A percentile compares a stretch with the other conserved stretches of the same genome.
Conservation (phyloP, 2,329 filamentous ascomycete species). For the Daldinia sp. region DNA sequence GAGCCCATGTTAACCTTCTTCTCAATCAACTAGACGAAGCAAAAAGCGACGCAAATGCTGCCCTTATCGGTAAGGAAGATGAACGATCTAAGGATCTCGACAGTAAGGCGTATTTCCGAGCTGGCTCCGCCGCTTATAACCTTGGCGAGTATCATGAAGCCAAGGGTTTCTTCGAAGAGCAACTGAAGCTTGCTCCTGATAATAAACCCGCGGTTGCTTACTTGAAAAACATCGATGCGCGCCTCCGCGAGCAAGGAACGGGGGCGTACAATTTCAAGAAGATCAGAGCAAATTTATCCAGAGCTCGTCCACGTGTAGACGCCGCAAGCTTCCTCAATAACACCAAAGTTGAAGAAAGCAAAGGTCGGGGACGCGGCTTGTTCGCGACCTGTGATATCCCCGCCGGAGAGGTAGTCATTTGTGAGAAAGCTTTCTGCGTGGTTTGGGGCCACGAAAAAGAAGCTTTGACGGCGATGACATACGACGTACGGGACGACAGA, state of each 20-base stretch:
- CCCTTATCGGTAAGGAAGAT: slow-evolving; percentile 39
- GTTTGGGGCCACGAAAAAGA: slow-evolving; percentile 46
- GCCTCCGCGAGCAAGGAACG: slow-evolving; percentile 39
- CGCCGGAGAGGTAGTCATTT: slow-evolving; percentile 49
- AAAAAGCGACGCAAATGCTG: slow-evolving; percentile 42
- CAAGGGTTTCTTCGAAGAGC: slow-evolving; percentile 38
- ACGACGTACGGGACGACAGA: slow-evolving; percentile 44
- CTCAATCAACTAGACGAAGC: slow-evolving; percentile 46
- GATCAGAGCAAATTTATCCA: slow-evolving; percentile 37
- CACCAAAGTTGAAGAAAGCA: slow-evolving; percentile 43
- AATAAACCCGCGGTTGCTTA: slow-evolving; percentile 34
- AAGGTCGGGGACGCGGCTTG: slow-evolving; percentile 48
- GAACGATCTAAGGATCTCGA: slow-evolving; percentile 38
- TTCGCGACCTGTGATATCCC: slow-evolving; percentile 48
- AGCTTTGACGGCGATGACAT: slow-evolving; percentile 45
- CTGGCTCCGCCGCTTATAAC: slow-evolving; percentile 45
- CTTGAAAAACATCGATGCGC: slow-evolving; percentile 33
- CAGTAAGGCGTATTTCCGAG: slow-evolving; percentile 47
- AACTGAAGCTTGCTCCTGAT: slow-evolving; percentile 38
- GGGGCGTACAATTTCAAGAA: slow-evolving; percentile 40
- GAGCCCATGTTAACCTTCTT: slow-evolving; percentile 47
- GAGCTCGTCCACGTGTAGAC: slow-evolving; percentile 44
- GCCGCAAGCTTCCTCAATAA: slow-evolving; percentile 42
- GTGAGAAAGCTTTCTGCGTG: slow-evolving; percentile 48
- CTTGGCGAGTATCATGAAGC: slow-evolving; percentile 42